Evolutionary conservation across 169 alveolate species (phyloP), one percentile per base, ranked within the genome.

Genomic region (Plasmodium adleri): DNA sequence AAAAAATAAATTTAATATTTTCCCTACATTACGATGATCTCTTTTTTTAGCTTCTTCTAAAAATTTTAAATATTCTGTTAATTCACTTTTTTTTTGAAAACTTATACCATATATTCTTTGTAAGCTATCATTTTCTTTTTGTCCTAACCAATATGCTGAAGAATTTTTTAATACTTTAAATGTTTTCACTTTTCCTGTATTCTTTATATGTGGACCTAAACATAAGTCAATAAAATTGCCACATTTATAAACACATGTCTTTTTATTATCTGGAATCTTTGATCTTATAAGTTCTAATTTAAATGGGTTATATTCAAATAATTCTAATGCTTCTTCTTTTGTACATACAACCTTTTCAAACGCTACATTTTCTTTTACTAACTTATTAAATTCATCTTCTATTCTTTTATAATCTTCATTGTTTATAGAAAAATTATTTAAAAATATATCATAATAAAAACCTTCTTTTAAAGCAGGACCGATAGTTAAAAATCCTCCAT

Each of bases 41-140:
- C 99, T 97, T 92, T 97, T 94, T 88, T 97, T 99, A 22, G 99
- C 99, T 94, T 98, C 99, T 89, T 98, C 99, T 68, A 97, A 88
- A 80, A 96, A 94, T 71, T 94, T 92, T 76, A 97, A 87, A 93
- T 98, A 97, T 74, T 97, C 99, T 85, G 96, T 97, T 76, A 98
- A 92, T 92, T 96, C 97, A 75, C 96, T 97, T 90, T 97, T 97
- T 59, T 95, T 96, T 6, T 99, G 99, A 92, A 98, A 99, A 43
- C 99, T 96, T 22, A 99, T 97, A 43, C 99, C 99, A 92, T 99
- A 99, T 49, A 99, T 99, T 68, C 99, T 97, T 95, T 99, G 99
- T 80, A 99, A 95, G 64, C 98, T 94, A 89, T 99, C 99, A 88
- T 97, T 96, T 59, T 96, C 94, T 39, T 96, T 97, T 60, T 95